Evolutionary conservation across 495 filamentous ascomycete genomes (phyloP).

Genomic region (Lasiosphaeria hispida): DNA sequence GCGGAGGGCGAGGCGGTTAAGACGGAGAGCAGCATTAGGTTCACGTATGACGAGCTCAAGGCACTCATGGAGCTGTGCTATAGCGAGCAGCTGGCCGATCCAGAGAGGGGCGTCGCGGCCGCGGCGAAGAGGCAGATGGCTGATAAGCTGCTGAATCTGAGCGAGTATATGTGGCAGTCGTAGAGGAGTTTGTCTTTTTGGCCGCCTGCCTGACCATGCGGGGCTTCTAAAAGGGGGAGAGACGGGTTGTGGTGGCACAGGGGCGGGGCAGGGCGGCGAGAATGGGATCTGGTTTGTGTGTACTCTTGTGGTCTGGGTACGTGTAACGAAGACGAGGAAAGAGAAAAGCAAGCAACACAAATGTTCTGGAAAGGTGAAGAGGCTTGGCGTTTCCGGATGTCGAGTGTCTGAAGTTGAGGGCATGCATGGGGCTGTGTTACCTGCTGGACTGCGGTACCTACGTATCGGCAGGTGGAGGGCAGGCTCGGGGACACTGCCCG

Average conservation of each 20-base stretch:
- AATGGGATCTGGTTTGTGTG: neutral
- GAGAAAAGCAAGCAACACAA: neutral
- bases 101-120: slow-evolving; percentile 69
- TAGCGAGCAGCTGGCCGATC: slow-evolving; percentile 70
- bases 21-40: slow-evolving; percentile 45
- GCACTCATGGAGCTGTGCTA: slow-evolving; percentile 81
- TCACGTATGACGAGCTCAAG: slow-evolving; percentile 82
- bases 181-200: slow-evolving; percentile 18
- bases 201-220: neutral
- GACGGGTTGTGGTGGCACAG: no score
- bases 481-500: no score
- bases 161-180: slow-evolving; percentile 74
- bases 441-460: no score
- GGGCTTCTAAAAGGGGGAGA: neutral
- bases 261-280: no score
- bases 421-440: no score
- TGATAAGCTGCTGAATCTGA: slow-evolving; percentile 71
- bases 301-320: neutral
- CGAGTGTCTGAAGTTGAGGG: no score
- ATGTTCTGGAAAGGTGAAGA: neutral
- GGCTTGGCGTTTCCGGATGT: neutral
- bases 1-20: neutral
- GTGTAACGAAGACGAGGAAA: no score
- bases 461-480: no score
- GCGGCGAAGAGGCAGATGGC: slow-evolving; percentile 70